Evolutionary conservation across 352 stramenopile genomes (phyloP), one percentile per base, ranked within the genome.

Genomic region (Lagenidium sp.): DNA sequence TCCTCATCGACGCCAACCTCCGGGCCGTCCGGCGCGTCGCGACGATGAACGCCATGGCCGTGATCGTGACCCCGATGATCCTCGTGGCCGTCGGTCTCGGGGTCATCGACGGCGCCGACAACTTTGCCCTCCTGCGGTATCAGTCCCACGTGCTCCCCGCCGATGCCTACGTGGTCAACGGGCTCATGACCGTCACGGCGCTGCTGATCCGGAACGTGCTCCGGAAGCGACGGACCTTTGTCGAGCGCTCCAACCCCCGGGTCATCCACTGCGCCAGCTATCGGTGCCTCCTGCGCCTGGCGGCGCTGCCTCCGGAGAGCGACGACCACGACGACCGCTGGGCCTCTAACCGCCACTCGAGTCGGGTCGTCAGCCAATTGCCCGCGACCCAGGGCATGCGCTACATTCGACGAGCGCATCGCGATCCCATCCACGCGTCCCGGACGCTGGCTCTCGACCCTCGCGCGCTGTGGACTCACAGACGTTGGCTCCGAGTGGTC

Each of bases 181-280:
- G 44, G 21, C 18, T 50, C 35, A 3, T 35, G 22, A 50, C 44
- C 6, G 43, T 31, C 10, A n/a, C 39, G 20, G 28, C 28, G 22
- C 16, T 43, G 24, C 28, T 50, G 10, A 15, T 36, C 18, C 26
- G 44, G 22, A 50, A 50, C 20, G 22, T 50, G 7, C 25, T 26
- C 12, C 32, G 44, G 3, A 30, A 34, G 37, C 44, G 44, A 10
- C 18, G 4, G 23, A 10, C 21, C n/a, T 42, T 21, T 7, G 8
- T 18, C 6, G 28, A 42, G 19, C 36, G 19, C 36, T 18, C 19
- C 19, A 25, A 25, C 19, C 36, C 8, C 15, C 8, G 15, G 36
- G 12, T 42, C 15, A 19, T 42, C 36, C 19, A 42, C 19, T 42
- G 36, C 36, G 36, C 28, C 15, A 42, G 36, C 36, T 42, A 42